Evolutionary conservation across 345 rosid genomes (phyloP), one percentile per base, ranked within the genome.

Genomic region (Adansonia digitata): DNA sequence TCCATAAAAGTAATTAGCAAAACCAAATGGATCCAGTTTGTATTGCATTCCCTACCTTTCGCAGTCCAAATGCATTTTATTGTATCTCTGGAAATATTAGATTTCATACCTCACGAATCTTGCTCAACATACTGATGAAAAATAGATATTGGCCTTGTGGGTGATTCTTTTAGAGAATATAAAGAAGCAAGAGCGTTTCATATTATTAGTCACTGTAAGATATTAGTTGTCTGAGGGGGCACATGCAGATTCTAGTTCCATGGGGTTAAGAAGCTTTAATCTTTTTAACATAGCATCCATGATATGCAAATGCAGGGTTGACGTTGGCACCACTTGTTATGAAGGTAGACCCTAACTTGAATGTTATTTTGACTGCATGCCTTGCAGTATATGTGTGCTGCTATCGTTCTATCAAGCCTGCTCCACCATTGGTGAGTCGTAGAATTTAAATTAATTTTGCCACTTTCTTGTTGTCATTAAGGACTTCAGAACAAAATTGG

Each of bases 371-470:
- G 82, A 90, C 97, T 31, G 99, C 99, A 69, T 88, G 93, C 78
- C 92, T 96, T 24, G 52, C 99, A 2, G 99, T 96, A 77, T 93
- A 85, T 74, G 99, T 93, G 40, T 98, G 99, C 66, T 95, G 99
- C 84, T 92, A 90, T 74, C 93, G 99, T 69, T 95, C 99, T 48
- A 98, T 96, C 74, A 96, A 96, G 86, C 89, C 97, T 65, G 81
- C 97, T 43, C 99, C 98, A 24, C 98, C 90, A 48, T 74, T 40
- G n/a, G 77, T 74, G 77, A 74, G 77, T 74, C 17, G 45, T 18
- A 62, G 37, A 13, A 52, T 71, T 53, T 40, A 46, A 34, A 46
- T 46, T 40, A 0, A 31, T 45, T 62, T 74, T 22, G 0, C n/a
- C 45, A 0, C 64, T 5, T 14, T 46, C 10, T 22, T 73, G 17